Conservation (phyloP, 2,329 filamentous ascomycete species). For the Diplocarpon mali region DNA sequence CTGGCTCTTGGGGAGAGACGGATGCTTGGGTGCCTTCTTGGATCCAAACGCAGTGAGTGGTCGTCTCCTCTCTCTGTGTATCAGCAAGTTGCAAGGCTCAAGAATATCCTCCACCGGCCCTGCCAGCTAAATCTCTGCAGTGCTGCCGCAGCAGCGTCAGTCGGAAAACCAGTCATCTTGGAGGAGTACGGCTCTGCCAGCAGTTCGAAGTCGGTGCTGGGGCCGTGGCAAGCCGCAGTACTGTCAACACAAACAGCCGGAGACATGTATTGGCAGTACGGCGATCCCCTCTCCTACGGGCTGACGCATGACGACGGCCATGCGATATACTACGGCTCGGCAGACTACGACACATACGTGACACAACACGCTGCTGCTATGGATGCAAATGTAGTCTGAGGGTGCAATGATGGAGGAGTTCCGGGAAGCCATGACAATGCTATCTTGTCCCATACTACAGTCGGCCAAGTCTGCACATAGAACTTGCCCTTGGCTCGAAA, state of each 20-base stretch:
- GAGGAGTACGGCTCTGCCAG: constrained; percentile 30
- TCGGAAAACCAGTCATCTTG: constrained; percentile 32
- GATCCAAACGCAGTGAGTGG: constrained; percentile 31
- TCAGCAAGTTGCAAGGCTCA: no score
- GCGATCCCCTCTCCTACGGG: constrained; percentile 19
- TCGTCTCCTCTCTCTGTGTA: no score
- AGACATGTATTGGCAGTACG: constrained; percentile 27
- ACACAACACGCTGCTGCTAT: constrained; percentile 18
- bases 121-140: no score
- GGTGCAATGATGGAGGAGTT: neutral
- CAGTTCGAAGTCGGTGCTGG: constrained; percentile 12
- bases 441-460: no score
- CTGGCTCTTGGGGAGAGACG: constrained; percentile 30
- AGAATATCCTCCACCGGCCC: no score
- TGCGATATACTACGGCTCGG: constrained; percentile 22
- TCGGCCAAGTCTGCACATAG: no score
- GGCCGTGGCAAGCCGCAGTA: constrained; percentile 19
- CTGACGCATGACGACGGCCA: constrained; percentile 22
- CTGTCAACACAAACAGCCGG: constrained; percentile 19
- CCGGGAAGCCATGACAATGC: no score
- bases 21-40: constrained; percentile 35
- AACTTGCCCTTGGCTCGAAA: no score
- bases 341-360: constrained; percentile 20
- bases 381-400: constrained; percentile 13
- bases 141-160: constrained; percentile 28